Evolutionary conservation across 2,329 filamentous ascomycete species (phyloP).

Genomic region (Hypoxylon sp.): DNA sequence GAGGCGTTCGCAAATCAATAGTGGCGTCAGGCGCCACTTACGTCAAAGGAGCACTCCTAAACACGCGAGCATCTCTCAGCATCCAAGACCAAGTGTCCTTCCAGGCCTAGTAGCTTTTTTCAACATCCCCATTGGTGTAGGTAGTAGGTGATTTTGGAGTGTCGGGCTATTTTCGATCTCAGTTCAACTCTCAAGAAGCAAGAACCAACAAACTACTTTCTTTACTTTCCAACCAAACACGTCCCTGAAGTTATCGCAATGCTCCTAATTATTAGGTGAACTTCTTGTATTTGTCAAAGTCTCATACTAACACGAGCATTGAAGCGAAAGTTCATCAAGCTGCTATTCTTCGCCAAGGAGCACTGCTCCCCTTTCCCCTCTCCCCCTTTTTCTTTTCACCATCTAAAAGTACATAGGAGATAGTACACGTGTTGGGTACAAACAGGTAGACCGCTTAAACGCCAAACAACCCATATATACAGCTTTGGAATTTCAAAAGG

Average conservation of each 20-base stretch:
- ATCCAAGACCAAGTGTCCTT: too few species aligned
- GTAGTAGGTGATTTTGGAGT: too few species aligned
- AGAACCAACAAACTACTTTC: too few species aligned
- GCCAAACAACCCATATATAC: conserved; percentile 5
- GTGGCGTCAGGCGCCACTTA: too few species aligned
- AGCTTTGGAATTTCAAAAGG: not conserved
- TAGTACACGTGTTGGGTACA: not conserved
- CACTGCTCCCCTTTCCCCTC: not conserved
- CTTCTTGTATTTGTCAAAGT: not conserved
- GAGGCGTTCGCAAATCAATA: too few species aligned
- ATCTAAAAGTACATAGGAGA: conserved; percentile 2
- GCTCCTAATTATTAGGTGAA: not conserved
- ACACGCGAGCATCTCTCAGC: too few species aligned
- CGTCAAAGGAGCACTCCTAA: too few species aligned
- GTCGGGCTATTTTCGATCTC: too few species aligned
- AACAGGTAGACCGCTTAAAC: not conserved
- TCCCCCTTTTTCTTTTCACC: not conserved
- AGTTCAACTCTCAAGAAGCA: too few species aligned
- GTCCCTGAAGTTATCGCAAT: not conserved
- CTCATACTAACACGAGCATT: not conserved
- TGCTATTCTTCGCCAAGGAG: too few species aligned
- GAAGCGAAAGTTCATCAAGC: not conserved
- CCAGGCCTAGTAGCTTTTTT: too few species aligned
- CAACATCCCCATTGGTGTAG: too few species aligned
- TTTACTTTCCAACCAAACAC: not conserved